phyloP scores from a whole-genome alignment of 2,329 filamentous ascomycete species.

The Monosporascus ibericus region DNA sequence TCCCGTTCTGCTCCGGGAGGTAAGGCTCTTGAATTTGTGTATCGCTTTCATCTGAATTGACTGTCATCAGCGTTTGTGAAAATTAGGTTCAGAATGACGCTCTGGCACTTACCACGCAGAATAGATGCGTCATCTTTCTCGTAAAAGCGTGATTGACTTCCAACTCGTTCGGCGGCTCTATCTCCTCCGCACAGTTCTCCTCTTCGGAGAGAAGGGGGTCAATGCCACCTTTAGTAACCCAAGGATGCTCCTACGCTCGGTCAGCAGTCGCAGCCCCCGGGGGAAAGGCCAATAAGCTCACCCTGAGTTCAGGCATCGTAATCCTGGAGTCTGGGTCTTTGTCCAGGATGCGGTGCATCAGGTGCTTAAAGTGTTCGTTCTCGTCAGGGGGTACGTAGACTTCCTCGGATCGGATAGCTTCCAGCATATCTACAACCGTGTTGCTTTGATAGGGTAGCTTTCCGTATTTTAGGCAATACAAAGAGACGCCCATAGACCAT shows the following conservation, averaged over 20 bases:
- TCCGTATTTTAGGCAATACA: constrained; percentile 90
- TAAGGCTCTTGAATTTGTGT: constrained; percentile 74
- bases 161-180: constrained; percentile 81
- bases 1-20: constrained; percentile 40
- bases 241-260: constrained; percentile 67
- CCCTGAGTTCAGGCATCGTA: constrained; percentile 73
- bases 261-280: constrained; percentile 13
- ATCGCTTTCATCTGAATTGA: constrained; percentile 74
- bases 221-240: constrained; percentile 77
- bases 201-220: constrained; percentile 74
- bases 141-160: constrained; percentile 91
- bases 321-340: constrained; percentile 83
- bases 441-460: constrained; percentile 77
- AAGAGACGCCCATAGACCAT: constrained; percentile 95
- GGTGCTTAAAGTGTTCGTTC: constrained; percentile 63
- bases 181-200: constrained; percentile 76
- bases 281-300: constrained; percentile 37
- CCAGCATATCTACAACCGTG: constrained; percentile 79
- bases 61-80: constrained; percentile 5
- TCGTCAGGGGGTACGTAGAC: constrained; percentile 57
- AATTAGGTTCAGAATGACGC: neutral
- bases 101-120: constrained; percentile 63
- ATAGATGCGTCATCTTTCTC: constrained; percentile 75
- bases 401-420: constrained; percentile 72
- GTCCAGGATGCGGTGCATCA: constrained; percentile 69